Evolutionary conservation across 2,329 filamentous ascomycete species (phyloP).

Genomic region (Aureobasidium sp.): DNA sequence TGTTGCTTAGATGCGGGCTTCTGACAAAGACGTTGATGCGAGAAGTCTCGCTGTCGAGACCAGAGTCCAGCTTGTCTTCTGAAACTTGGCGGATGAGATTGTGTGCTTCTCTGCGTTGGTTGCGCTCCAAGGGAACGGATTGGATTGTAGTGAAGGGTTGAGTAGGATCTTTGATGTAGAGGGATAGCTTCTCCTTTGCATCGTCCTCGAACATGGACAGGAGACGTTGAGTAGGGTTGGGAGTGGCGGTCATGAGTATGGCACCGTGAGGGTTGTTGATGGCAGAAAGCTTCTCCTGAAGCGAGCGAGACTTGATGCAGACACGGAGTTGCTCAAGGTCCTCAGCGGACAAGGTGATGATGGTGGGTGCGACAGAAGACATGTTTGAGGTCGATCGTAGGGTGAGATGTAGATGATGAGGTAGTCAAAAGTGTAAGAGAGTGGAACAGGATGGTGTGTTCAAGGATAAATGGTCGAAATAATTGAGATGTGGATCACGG

Average conservation of each 20-base stretch:
- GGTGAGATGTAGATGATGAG: not conserved
- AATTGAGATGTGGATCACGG: not conserved
- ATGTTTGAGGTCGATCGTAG: not conserved
- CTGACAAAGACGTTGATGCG: not conserved
- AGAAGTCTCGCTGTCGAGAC: not conserved
- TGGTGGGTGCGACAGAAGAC: not conserved
- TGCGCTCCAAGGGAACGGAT: not conserved
- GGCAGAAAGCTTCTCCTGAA: not conserved
- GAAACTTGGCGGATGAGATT: not conserved
- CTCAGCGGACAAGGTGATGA: not conserved
- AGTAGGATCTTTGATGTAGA: not conserved
- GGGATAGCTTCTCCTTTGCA: not conserved
- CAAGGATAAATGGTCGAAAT: not conserved
- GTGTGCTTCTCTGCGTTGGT: not conserved
- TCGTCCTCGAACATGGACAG: not conserved
- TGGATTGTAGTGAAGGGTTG: not conserved
- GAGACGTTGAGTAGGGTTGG: not conserved
- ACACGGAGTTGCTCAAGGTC: not conserved
- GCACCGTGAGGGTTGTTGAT: not conserved
- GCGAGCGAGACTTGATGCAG: not conserved
- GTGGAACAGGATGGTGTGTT: not conserved
- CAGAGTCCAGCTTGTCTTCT: not conserved
- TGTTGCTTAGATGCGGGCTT: not conserved
- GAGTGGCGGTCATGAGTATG: not conserved
- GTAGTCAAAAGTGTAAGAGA: not conserved